These are phyloP conservation scores for Nitzschia palea DNA, from an alignment of 108 stramenopile genomes.

Conservation along the genomic window DNA sequence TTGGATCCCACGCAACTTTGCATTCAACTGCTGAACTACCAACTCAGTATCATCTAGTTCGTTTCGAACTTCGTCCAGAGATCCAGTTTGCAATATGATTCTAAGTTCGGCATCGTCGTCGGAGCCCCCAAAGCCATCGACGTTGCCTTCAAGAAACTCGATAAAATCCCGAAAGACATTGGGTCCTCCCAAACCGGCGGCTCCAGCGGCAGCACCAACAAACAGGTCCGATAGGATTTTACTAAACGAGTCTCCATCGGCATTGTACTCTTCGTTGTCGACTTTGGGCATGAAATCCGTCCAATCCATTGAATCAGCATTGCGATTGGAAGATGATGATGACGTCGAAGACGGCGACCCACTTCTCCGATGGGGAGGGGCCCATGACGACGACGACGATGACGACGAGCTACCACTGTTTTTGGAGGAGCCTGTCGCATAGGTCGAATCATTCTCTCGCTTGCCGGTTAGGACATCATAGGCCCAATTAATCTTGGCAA, in stretches of 20 bases:
- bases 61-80: constrained; percentile 63
- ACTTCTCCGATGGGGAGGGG: constrained; percentile 74
- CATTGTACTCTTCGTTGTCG: constrained; percentile 65
- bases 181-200: constrained; percentile 38
- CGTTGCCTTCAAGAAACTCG: constrained; percentile 77
- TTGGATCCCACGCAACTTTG: constrained; percentile 52
- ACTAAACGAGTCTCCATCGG: constrained; percentile 77
- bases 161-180: constrained; percentile 72
- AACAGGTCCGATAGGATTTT: constrained; percentile 76
- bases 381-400: constrained; percentile 35
- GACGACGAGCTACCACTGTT: neutral
- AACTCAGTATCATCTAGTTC: constrained; percentile 84
- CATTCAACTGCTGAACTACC: constrained; percentile 64
- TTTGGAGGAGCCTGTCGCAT: neutral
- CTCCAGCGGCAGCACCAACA: constrained; percentile 53
- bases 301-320: constrained; percentile 38
- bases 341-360: constrained; percentile 35
- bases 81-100: constrained; percentile 51
- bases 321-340: constrained; percentile 14
- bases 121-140: constrained; percentile 51
- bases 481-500: constrained; percentile 83
- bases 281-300: constrained; percentile 75
- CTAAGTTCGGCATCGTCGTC: constrained; percentile 63
- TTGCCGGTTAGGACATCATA: constrained; percentile 71
- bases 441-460: constrained; percentile 1